Evolutionary conservation across 1,284 basidiomycete species (phyloP).

Genomic region (Ustilago cynodontis): DNA sequence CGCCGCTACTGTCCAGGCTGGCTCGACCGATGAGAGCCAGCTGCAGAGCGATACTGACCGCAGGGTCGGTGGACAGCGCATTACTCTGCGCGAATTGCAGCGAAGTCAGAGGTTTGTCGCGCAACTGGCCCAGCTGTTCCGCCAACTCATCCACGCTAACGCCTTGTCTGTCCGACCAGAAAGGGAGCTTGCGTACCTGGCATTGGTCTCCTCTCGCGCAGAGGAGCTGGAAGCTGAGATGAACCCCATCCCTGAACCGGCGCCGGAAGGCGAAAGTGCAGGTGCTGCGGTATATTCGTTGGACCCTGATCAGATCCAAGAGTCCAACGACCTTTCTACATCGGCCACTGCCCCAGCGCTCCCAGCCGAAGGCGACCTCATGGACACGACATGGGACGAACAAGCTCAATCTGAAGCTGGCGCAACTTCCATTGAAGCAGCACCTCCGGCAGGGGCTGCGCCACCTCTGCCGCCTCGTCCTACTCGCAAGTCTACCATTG

Average conservation of each 20-base stretch:
- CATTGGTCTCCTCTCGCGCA: constrained; percentile 87
- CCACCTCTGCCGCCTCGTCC: constrained; percentile 39
- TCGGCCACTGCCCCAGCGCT: not conserved
- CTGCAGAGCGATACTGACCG: constrained; percentile 10
- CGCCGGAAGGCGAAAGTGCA: not conserved
- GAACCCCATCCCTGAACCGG: constrained; percentile 12
- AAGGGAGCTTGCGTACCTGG: constrained; percentile 89
- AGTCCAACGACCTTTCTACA: not conserved
- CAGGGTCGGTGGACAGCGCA: constrained; percentile 84
- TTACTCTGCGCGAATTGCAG: constrained; percentile 82
- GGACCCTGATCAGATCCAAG: constrained; percentile 15
- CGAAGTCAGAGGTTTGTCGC: constrained; percentile 83
- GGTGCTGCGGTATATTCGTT: not conserved
- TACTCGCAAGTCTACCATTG: constrained; percentile 12
- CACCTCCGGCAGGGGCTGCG: not conserved
- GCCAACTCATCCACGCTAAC: constrained; percentile 79
- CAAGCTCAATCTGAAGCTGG: not conserved
- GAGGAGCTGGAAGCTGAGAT: constrained; percentile 74
- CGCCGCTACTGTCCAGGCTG: constrained; percentile 73
- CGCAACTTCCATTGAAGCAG: not conserved
- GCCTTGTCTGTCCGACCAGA: constrained; percentile 81
- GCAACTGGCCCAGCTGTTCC: constrained; percentile 83
- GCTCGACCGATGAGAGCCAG: not conserved
- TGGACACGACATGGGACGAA: constrained; percentile 34
- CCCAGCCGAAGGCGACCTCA: constrained; percentile 8